Evolutionary conservation across 2,329 filamentous ascomycete genomes (phyloP).

Genomic region (Curvularia spicifera): DNA sequence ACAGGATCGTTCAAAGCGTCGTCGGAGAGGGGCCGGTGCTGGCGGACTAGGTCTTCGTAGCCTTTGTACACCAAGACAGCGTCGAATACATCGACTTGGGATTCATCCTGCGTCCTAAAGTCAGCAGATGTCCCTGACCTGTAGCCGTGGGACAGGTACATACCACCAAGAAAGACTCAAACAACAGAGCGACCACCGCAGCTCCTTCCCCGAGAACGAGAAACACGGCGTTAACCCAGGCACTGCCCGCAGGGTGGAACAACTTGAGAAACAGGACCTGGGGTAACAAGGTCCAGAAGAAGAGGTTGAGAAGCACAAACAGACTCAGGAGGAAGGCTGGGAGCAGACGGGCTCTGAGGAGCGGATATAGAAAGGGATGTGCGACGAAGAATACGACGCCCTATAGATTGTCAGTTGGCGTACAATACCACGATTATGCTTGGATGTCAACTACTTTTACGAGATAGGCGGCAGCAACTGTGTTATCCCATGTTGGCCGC

Average conservation of each 20-base stretch:
- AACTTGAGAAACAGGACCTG: slow-evolving; percentile 88
- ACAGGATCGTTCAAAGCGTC: slow-evolving; percentile 73
- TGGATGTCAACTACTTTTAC: slow-evolving; percentile 33
- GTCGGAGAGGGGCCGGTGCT: slow-evolving; percentile 64
- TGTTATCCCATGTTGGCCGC: slow-evolving; percentile 37
- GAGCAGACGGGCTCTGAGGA: slow-evolving; percentile 77
- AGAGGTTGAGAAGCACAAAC: slow-evolving; percentile 83
- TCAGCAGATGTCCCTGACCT: slow-evolving; percentile 2
- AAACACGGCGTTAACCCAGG: slow-evolving; percentile 89
- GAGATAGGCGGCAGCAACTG: slow-evolving; percentile 38
- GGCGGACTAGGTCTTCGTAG: slow-evolving; percentile 62
- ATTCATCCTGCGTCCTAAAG: slow-evolving; percentile 62
- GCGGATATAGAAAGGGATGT: slow-evolving; percentile 80
- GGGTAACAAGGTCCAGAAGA: slow-evolving; percentile 85
- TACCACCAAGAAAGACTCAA: slow-evolving; percentile 59
- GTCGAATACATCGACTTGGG: slow-evolving; percentile 78
- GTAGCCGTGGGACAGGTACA: not conserved
- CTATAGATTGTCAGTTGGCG: slow-evolving; percentile 45
- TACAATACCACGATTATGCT: not conserved
- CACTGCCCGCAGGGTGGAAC: slow-evolving; percentile 79
- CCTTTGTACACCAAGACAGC: slow-evolving; percentile 78
- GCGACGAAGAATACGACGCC: slow-evolving; percentile 83
- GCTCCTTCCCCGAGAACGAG: slow-evolving; percentile 75
- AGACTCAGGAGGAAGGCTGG: slow-evolving; percentile 82
- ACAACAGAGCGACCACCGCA: slow-evolving; percentile 65